Percentiles rank a stretch among this genome's conserved stretches.
Evolutionary conservation across 176 grass and related monocot species (phyloP).

Genomic region (Carex cristatella): DNA sequence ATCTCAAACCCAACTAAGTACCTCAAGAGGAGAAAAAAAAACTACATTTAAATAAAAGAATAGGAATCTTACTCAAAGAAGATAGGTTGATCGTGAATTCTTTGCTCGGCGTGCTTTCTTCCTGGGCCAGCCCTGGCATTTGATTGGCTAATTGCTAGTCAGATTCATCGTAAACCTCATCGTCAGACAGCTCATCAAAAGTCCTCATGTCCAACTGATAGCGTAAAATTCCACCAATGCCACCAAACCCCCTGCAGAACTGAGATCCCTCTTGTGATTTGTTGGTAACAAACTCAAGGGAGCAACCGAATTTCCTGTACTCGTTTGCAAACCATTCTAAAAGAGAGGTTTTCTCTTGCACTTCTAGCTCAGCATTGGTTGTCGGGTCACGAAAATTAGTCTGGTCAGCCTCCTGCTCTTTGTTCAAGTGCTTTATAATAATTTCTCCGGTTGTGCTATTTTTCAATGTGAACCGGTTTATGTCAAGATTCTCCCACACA

Average conservation of each 20-base stretch:
- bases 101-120: neutral
- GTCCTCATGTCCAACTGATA: constrained; percentile 26
- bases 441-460: constrained; percentile 29
- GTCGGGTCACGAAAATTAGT: neutral
- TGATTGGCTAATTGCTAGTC: constrained; percentile 28
- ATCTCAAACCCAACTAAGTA: neutral
- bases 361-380: constrained; percentile 27
- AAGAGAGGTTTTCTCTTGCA: constrained; percentile 17
- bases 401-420: constrained; percentile 20
- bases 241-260: constrained; percentile 25
- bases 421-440: constrained; percentile 22
- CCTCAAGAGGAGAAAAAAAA: neutral
- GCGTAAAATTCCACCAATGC: constrained; percentile 23
- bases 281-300: constrained; percentile 26
- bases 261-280: constrained; percentile 24
- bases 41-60: neutral
- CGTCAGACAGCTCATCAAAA: constrained; percentile 20
- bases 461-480: constrained; percentile 30
- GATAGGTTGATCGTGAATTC: neutral
- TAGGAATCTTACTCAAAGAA: constrained; percentile 2
- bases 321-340: constrained; percentile 26
- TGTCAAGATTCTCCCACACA: constrained; percentile 45
- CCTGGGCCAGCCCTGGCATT: constrained; percentile 7
- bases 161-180: constrained; percentile 1
- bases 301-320: constrained; percentile 23